phyloP scores from a whole-genome alignment of 768 basidiomycete genomes.

The Boletus tomentosulus region DNA sequence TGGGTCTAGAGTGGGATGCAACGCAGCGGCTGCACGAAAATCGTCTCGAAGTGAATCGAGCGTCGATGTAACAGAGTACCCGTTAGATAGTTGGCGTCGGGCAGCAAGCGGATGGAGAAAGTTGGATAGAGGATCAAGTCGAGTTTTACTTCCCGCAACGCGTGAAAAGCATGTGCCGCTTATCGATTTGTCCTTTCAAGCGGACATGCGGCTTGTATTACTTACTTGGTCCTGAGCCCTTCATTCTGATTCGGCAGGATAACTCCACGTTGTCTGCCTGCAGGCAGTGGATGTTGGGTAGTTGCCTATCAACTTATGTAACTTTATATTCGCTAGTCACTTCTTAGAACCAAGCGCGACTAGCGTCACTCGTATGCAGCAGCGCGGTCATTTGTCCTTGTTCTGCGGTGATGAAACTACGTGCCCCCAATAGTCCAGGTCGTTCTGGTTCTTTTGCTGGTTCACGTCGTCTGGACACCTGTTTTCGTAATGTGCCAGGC shows the following conservation, averaged over 20 bases:
- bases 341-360: slow-evolving; percentile 4
- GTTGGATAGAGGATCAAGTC: slow-evolving; percentile 27
- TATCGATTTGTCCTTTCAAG: slow-evolving; percentile 42
- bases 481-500: slow-evolving; percentile 12
- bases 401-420: not conserved
- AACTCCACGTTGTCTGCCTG: slow-evolving; percentile 73
- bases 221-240: slow-evolving; percentile 35
- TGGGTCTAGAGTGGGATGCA: slow-evolving; percentile 23
- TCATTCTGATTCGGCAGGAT: slow-evolving; percentile 46
- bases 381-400: not conserved
- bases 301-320: slow-evolving; percentile 44
- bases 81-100: slow-evolving; percentile 24
- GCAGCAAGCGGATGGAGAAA: slow-evolving; percentile 14
- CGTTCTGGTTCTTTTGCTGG: not conserved
- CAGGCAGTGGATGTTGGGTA: slow-evolving; percentile 51
- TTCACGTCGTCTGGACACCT: not conserved
- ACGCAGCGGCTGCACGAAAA: slow-evolving; percentile 31
- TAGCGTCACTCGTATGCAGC: not conserved
- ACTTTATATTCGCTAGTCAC: slow-evolving; percentile 15
- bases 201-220: slow-evolving; percentile 31
- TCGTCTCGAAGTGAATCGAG: slow-evolving; percentile 56
- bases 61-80: slow-evolving; percentile 29
- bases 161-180: slow-evolving; percentile 51
- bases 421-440: not conserved
- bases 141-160: slow-evolving; percentile 42